These are phyloP conservation scores for Didymella arachidicola DNA, from an alignment of 2,329 filamentous ascomycete genomes.

Conservation along the genomic window DNA sequence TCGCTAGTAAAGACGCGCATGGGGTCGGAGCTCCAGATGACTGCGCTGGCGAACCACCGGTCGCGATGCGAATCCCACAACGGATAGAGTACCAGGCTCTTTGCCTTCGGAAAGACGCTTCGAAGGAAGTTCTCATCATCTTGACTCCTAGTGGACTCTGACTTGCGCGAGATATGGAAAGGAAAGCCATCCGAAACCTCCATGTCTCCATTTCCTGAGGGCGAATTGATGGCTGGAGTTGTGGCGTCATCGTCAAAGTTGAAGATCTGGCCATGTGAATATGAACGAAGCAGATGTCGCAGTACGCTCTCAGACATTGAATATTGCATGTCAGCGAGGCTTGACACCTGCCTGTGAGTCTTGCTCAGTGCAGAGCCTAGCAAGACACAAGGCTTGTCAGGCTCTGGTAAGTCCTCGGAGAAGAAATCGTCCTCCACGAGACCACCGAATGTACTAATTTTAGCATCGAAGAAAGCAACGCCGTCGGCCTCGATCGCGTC, in stretches of 20 bases:
- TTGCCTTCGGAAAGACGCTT: slow-evolving; percentile 47
- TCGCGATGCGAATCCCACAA: slow-evolving; percentile 52
- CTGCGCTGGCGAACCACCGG: slow-evolving; percentile 50
- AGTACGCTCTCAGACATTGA: slow-evolving; percentile 45
- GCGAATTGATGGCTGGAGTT: slow-evolving; percentile 27
- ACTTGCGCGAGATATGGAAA: slow-evolving; percentile 33
- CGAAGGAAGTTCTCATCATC: slow-evolving; percentile 48
- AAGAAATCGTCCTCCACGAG: slow-evolving; percentile 48
- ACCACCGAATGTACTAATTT: slow-evolving; percentile 49
- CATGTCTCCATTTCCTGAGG: slow-evolving; percentile 30
- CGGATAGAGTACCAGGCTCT: slow-evolving; percentile 50
- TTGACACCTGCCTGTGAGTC: slow-evolving; percentile 19
- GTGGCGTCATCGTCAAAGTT: slow-evolving; percentile 44
- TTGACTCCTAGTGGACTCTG: slow-evolving; percentile 41
- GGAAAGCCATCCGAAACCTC: slow-evolving; percentile 32
- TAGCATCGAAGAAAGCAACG: slow-evolving; percentile 50
- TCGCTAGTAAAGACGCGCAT: slow-evolving; percentile 50
- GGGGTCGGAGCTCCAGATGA: slow-evolving; percentile 50
- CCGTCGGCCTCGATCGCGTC: slow-evolving; percentile 50
- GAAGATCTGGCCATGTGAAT: slow-evolving; percentile 50
- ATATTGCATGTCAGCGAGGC: slow-evolving; percentile 25
- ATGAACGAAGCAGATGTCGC: slow-evolving; percentile 44
- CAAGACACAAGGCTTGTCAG: slow-evolving; percentile 45
- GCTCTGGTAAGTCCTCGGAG: slow-evolving; percentile 40
- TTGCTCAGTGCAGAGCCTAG: slow-evolving; percentile 41